A percentile compares a stretch with the other conserved stretches of the same genome.
Evolutionary conservation across 2,329 filamentous ascomycete species (phyloP).

Genomic region (Botryotinia narcissicola): DNA sequence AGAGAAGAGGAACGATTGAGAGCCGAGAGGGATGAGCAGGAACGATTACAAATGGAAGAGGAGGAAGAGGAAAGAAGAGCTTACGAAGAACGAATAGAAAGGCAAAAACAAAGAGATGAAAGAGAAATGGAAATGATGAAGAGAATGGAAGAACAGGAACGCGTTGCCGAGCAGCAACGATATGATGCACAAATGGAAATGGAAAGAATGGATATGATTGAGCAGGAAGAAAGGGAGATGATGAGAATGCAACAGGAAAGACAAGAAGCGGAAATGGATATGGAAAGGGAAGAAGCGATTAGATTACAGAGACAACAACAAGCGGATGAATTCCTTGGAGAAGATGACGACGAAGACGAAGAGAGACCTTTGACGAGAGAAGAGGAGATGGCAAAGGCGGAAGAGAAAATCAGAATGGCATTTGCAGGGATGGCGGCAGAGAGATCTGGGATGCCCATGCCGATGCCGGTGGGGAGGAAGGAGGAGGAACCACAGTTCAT

Average conservation of each 20-base stretch:
- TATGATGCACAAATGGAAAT: slow-evolving; percentile 13
- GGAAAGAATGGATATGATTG: slow-evolving; percentile 9
- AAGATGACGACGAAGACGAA: slow-evolving; percentile 1
- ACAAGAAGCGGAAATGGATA: background rate
- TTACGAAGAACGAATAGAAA: background rate
- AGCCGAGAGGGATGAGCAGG: slow-evolving; percentile 15
- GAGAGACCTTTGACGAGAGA: slow-evolving; percentile 22
- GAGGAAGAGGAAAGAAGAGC: slow-evolving; percentile 20
- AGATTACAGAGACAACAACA: slow-evolving; percentile 5
- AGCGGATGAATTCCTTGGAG: background rate
- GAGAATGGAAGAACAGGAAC: slow-evolving; percentile 13
- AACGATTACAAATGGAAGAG: slow-evolving; percentile 17
- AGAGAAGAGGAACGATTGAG: slow-evolving; percentile 9
- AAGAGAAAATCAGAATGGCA: slow-evolving; percentile 24
- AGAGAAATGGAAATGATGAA: slow-evolving; percentile 1
- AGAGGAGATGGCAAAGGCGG: slow-evolving; percentile 25
- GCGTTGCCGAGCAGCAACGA: slow-evolving; percentile 7
- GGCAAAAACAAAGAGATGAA: slow-evolving; percentile 13
- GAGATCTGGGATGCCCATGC: slow-evolving; percentile 8
- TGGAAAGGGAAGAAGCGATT: slow-evolving; percentile 8
- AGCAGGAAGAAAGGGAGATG: slow-evolving; percentile 6
- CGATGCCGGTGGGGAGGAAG: background rate
- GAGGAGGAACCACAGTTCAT: background rate
- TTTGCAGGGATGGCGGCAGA: slow-evolving; percentile 25
- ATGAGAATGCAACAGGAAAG: slow-evolving; percentile 13